Evolutionary conservation across 768 basidiomycete species (phyloP).

Genomic region (Thelephora aurantiotincta): DNA sequence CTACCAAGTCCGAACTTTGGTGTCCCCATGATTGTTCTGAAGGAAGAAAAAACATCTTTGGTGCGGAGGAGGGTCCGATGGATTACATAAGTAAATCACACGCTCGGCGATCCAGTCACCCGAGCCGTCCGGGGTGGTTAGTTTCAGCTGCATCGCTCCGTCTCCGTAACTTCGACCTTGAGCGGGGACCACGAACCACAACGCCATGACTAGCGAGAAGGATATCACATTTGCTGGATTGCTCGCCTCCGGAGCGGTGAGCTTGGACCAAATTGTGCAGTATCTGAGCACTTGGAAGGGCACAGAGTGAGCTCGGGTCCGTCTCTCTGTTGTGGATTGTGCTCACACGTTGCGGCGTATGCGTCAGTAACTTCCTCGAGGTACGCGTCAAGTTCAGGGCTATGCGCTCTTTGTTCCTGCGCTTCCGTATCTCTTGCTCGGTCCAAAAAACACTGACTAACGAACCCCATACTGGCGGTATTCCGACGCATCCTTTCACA

Average conservation of each 20-base stretch:
- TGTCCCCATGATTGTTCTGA: constrained; percentile 72
- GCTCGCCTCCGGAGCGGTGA: constrained; percentile 42
- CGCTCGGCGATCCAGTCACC: constrained; percentile 9
- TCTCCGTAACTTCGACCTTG: not conserved
- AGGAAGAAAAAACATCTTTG: constrained; percentile 8
- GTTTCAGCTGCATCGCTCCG: not conserved
- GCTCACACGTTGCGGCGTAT: constrained; percentile 1
- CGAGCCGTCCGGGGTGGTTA: too few species aligned
- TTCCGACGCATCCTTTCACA: not conserved
- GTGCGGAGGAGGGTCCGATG: not conserved
- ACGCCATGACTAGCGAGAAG: constrained; percentile 39
- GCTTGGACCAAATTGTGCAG: constrained; percentile 57
- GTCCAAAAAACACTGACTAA: constrained; percentile 41
- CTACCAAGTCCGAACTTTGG: constrained; percentile 84
- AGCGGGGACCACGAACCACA: not conserved
- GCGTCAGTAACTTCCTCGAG: constrained; percentile 2
- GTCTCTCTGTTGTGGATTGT: constrained; percentile 3
- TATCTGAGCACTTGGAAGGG: constrained; percentile 78
- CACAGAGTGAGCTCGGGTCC: constrained; percentile 52
- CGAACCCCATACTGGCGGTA: not conserved
- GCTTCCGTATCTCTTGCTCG: constrained; percentile 13
- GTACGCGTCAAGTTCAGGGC: not conserved
- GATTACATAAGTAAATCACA: constrained; percentile 33
- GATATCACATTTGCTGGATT: constrained; percentile 56
- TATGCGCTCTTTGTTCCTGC: constrained; percentile 1